These are phyloP conservation scores for Opeltia flavorubescens DNA, from an alignment of 495 filamentous ascomycete genomes.

Conservation along the genomic window DNA sequence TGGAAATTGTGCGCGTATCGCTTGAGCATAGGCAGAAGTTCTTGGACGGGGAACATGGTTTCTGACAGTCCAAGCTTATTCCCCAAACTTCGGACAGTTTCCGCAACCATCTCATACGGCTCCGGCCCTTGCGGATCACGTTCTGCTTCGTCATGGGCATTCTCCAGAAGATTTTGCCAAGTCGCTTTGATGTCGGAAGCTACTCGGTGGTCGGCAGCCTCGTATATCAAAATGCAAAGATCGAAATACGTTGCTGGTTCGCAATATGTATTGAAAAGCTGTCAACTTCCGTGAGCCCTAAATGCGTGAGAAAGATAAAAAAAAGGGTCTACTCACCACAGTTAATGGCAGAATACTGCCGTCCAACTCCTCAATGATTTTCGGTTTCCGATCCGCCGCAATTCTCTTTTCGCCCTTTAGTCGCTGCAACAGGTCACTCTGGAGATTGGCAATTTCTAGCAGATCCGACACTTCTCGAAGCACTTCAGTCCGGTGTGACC, in stretches of 20 bases:
- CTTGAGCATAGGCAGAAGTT: slow-evolving; percentile 60
- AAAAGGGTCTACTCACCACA: slow-evolving; percentile 47
- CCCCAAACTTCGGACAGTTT: slow-evolving; percentile 61
- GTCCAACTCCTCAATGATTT: slow-evolving; percentile 53
- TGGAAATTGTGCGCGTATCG: slow-evolving; percentile 61
- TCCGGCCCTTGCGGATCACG: slow-evolving; percentile 34
- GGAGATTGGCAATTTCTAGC: slow-evolving; percentile 86
- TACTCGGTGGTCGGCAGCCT: slow-evolving; percentile 76
- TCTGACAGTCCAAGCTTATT: slow-evolving; percentile 64
- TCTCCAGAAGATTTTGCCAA: slow-evolving; percentile 69
- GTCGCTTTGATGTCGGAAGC: slow-evolving; percentile 63
- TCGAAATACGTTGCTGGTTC: slow-evolving; percentile 85
- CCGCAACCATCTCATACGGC: slow-evolving; percentile 68
- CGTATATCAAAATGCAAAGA: slow-evolving; percentile 81
- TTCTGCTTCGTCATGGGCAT: slow-evolving; percentile 47
- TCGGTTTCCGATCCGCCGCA: slow-evolving; percentile 36
- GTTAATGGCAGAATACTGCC: slow-evolving; percentile 58
- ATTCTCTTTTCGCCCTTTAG: slow-evolving; percentile 61
- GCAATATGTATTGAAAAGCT: slow-evolving; percentile 85
- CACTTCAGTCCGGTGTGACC: slow-evolving; percentile 62
- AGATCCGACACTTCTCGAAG: slow-evolving; percentile 71
- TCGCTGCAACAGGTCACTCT: slow-evolving; percentile 78
- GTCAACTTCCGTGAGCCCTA: not conserved
- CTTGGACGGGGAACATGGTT: slow-evolving; percentile 57
- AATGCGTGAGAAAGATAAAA: not conserved